Conservation (phyloP, 352 stramenopile genomes). For the Phytophthora pseudosyringae region DNA sequence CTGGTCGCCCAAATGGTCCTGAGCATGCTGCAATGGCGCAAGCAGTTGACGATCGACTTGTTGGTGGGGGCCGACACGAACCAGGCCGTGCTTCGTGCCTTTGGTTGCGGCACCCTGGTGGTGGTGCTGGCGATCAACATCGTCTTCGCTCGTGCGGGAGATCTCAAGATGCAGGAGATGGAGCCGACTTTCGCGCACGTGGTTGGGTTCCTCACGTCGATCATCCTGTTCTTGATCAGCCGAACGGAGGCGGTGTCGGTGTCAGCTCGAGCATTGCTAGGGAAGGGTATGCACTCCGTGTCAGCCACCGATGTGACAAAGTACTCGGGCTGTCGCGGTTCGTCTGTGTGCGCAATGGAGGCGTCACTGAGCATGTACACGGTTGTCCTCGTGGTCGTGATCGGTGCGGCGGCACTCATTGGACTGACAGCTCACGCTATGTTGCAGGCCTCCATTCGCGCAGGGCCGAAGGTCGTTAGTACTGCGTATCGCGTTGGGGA, state of each 20-base stretch:
- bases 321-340: slow-evolving; percentile 43
- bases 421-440: slow-evolving; percentile 25
- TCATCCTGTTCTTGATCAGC: slow-evolving; percentile 30
- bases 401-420: slow-evolving; percentile 8
- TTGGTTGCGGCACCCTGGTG: slow-evolving; percentile 38
- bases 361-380: slow-evolving; percentile 31
- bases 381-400: slow-evolving; percentile 27
- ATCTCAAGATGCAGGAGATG: slow-evolving; percentile 48
- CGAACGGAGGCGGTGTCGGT: slow-evolving; percentile 6
- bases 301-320: slow-evolving; percentile 28
- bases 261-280: slow-evolving; percentile 22
- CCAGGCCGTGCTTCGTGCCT: slow-evolving; percentile 36
- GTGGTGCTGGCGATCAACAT: slow-evolving; percentile 43
- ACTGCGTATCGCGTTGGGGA: background rate
- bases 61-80: slow-evolving; percentile 40
- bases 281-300: slow-evolving; percentile 33
- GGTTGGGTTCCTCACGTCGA: slow-evolving; percentile 28
- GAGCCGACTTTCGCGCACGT: slow-evolving; percentile 47
- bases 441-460: slow-evolving; percentile 16
- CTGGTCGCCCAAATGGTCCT: slow-evolving; percentile 43
- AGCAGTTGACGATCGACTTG: slow-evolving; percentile 46
- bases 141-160: slow-evolving; percentile 40
- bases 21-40: slow-evolving; percentile 41
- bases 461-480: slow-evolving; percentile 2
- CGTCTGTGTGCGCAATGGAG: slow-evolving; percentile 36